phyloP scores from a whole-genome alignment of 2,329 filamentous ascomycete species.

The Alternaria gaisen region DNA sequence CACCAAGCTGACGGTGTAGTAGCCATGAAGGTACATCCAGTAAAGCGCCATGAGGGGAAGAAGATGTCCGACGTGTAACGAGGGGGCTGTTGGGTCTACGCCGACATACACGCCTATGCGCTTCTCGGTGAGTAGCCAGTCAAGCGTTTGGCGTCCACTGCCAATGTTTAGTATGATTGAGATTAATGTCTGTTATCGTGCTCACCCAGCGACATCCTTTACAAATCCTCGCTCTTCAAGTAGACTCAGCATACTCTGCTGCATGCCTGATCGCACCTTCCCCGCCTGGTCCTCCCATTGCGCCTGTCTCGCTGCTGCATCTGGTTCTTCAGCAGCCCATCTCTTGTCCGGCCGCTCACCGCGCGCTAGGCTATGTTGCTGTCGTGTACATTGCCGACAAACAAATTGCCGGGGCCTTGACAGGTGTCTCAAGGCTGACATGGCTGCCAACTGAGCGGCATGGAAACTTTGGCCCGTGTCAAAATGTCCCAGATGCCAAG shows the following conservation, averaged over 20 bases:
- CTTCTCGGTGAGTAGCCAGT: slow-evolving; percentile 69
- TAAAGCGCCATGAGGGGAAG: slow-evolving; percentile 84
- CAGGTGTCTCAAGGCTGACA: slow-evolving; percentile 42
- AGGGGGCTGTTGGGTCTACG: slow-evolving; percentile 81
- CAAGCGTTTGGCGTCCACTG: slow-evolving; percentile 63
- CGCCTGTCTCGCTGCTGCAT: slow-evolving; percentile 22
- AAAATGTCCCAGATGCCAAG: slow-evolving; percentile 35
- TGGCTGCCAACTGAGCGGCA: slow-evolving; percentile 35
- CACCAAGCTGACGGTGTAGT: slow-evolving; percentile 70
- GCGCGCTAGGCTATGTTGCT: slow-evolving; percentile 26
- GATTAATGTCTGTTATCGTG: slow-evolving; percentile 17
- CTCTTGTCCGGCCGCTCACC: slow-evolving; percentile 24
- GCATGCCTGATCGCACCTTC: slow-evolving; percentile 38
- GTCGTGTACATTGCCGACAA: slow-evolving; percentile 41
- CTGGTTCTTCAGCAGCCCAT: slow-evolving; percentile 34
- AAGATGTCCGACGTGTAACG: slow-evolving; percentile 81
- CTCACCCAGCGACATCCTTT: slow-evolving; percentile 78
- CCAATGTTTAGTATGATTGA: slow-evolving; percentile 20
- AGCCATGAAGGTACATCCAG: slow-evolving; percentile 83
- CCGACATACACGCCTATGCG: slow-evolving; percentile 80
- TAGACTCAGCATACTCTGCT: slow-evolving; percentile 65
- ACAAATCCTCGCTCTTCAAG: slow-evolving; percentile 77
- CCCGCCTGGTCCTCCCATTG: slow-evolving; percentile 42
- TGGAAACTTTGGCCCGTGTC: slow-evolving; percentile 14
- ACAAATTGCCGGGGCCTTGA: slow-evolving; percentile 38